phyloP scores from a whole-genome alignment of 768 basidiomycete species.

The Leucosporidium yakuticum region DNA sequence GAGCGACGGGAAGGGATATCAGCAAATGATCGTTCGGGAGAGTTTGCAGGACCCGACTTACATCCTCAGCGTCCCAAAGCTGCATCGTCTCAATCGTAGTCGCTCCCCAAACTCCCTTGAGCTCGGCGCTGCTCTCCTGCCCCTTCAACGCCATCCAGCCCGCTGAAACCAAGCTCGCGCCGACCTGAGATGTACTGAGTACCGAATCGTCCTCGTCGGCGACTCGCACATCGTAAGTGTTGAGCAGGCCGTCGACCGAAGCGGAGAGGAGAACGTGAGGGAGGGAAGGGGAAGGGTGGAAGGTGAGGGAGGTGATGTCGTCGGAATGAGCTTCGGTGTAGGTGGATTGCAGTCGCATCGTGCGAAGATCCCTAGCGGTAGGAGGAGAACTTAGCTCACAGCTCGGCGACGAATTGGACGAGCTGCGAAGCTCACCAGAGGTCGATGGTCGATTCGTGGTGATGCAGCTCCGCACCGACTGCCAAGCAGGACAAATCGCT shows the following conservation, averaged over 20 bases:
- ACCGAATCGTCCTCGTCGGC: slow-evolving; percentile 39
- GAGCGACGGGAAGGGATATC: neutral
- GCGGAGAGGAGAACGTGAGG: slow-evolving; percentile 36
- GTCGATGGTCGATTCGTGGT: slow-evolving; percentile 37
- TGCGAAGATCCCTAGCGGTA: slow-evolving; percentile 30
- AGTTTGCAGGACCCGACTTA: slow-evolving; percentile 4
- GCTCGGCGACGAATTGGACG: too few relatives aligned
- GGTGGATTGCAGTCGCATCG: slow-evolving; percentile 27
- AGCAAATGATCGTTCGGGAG: neutral
- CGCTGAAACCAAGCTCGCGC: slow-evolving; percentile 24
- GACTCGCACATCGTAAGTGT: slow-evolving; percentile 37
- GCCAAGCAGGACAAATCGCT: slow-evolving; percentile 32
- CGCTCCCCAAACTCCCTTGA: slow-evolving; percentile 29
- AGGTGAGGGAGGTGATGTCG: slow-evolving; percentile 37
- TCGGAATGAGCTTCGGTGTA: slow-evolving; percentile 39
- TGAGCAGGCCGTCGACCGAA: slow-evolving; percentile 37
- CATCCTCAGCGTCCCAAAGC: slow-evolving; percentile 34
- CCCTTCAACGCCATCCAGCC: slow-evolving; percentile 35
- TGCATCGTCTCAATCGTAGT: slow-evolving; percentile 39
- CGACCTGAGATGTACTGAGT: slow-evolving; percentile 34
- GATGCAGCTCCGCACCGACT: slow-evolving; percentile 33
- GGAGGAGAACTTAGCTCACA: neutral
- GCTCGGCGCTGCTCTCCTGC: neutral
- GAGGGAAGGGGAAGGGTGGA: slow-evolving; percentile 35
- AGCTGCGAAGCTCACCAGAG: slow-evolving; percentile 30